phyloP scores from a whole-genome alignment of 306 rosid genomes.

The Quercus aquifolioides region DNA sequence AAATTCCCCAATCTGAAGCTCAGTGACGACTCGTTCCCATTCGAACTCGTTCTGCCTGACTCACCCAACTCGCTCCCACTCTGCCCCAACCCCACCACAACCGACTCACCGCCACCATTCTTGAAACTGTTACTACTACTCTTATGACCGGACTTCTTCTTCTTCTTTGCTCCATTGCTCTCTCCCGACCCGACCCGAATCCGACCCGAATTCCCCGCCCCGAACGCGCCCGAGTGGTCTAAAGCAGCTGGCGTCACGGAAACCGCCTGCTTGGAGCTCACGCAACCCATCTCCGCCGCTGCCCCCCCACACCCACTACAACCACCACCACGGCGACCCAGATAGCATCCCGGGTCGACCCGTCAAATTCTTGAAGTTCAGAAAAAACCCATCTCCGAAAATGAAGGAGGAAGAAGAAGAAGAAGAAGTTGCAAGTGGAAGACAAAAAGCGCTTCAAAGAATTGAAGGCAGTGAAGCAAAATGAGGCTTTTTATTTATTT shows the following conservation, averaged over 20 bases:
- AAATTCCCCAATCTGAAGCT: slow-evolving; percentile 83
- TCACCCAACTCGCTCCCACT: slow-evolving; percentile 71
- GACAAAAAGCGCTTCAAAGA: too few species aligned
- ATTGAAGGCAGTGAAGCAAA: too few species aligned
- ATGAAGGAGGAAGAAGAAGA: too few species aligned
- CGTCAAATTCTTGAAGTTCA: background rate
- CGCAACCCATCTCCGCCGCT: slow-evolving; percentile 71
- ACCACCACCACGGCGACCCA: slow-evolving; percentile 6
- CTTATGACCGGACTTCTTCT: slow-evolving; percentile 2
- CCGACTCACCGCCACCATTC: slow-evolving; percentile 31
- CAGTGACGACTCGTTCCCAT: slow-evolving; percentile 51
- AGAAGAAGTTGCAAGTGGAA: too few species aligned
- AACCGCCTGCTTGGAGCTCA: slow-evolving; percentile 81
- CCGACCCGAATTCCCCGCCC: slow-evolving; percentile 46
- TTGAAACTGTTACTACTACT: slow-evolving; percentile 1
- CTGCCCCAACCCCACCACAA: slow-evolving; percentile 14
- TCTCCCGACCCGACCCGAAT: slow-evolving; percentile 32
- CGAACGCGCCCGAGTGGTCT: slow-evolving; percentile 65
- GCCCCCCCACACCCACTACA: background rate
- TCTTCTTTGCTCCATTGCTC: background rate
- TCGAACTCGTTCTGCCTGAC: slow-evolving; percentile 76
- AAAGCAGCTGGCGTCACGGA: slow-evolving; percentile 92
- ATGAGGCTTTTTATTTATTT: too few species aligned
- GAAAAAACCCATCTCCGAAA: too few species aligned
- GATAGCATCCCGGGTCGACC: background rate